Conservation (phyloP, 805 yeast species). For the Cyberlindnera euphorbiiphila region DNA sequence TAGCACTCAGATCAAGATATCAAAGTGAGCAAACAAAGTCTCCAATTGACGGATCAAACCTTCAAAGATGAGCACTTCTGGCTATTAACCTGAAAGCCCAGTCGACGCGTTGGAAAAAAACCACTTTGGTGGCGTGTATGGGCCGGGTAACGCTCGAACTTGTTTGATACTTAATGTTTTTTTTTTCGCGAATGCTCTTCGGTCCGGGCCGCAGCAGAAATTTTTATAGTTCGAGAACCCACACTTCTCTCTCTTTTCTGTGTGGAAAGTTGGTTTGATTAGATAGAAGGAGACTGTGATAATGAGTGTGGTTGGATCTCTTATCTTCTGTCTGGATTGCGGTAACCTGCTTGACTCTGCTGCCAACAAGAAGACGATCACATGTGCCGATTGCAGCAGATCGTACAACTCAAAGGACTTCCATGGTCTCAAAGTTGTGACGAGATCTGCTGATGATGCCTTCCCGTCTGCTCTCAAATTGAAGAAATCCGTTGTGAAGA, state of each 20-base stretch:
- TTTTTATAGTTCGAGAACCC: slow-evolving; percentile 2
- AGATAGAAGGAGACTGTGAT: background rate
- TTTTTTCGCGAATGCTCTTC: slow-evolving; percentile 5
- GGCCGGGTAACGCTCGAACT: background rate
- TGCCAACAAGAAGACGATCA: slow-evolving; percentile 43
- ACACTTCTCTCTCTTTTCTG: background rate
- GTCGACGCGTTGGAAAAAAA: slow-evolving; percentile 10
- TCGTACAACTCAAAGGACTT: slow-evolving; percentile 46
- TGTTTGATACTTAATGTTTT: too few species aligned
- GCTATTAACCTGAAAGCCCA: background rate
- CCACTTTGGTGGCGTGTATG: background rate
- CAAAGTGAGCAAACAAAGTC: too few species aligned
- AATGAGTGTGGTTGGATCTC: slow-evolving; percentile 95
- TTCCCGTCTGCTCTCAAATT: slow-evolving; percentile 83
- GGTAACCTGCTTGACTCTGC: slow-evolving; percentile 80
- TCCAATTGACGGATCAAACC: too few species aligned
- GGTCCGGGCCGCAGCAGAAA: slow-evolving; percentile 7
- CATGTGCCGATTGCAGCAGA: slow-evolving; percentile 53
- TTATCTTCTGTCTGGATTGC: slow-evolving; percentile 90
- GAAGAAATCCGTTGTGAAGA: slow-evolving; percentile 88
- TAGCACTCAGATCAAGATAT: too few species aligned
- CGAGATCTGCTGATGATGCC: slow-evolving; percentile 86
- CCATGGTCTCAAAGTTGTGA: slow-evolving; percentile 77
- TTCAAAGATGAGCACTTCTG: too few species aligned
- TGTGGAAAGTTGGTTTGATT: background rate